Evolutionary conservation across 371 early-diverging fungal genomes (phyloP).

Genomic region (Rhizopus sp.): DNA sequence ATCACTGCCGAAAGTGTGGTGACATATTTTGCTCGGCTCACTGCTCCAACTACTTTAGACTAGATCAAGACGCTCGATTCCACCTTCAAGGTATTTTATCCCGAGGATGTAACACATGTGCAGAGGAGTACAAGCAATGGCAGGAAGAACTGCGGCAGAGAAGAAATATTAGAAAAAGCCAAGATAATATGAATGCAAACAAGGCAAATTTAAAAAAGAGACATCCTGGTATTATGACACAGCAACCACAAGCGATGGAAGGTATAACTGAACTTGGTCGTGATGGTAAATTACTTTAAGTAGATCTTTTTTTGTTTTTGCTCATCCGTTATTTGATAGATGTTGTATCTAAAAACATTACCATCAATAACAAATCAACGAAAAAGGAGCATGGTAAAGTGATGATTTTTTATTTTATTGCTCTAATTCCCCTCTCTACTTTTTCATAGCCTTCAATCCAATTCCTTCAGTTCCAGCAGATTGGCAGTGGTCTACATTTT

Average conservation of each 20-base stretch:
- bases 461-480: constrained; percentile 34
- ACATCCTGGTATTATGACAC: constrained; percentile 48
- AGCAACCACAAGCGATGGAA: constrained; percentile 53
- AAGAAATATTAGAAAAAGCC: constrained; percentile 1
- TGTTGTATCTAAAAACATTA: constrained; percentile 37
- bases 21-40: constrained; percentile 52
- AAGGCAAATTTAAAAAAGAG: constrained; percentile 17
- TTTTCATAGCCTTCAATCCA: constrained; percentile 22
- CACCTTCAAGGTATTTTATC: constrained; percentile 40
- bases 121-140: constrained; percentile 37
- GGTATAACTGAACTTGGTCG: constrained; percentile 51
- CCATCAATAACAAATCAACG: constrained; percentile 21
- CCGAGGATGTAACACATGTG: constrained; percentile 48
- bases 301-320: neutral
- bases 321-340: constrained; percentile 26
- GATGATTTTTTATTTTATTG: neutral
- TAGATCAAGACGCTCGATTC: constrained; percentile 45
- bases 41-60: constrained; percentile 50
- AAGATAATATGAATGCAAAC: constrained; percentile 12
- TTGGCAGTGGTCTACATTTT: constrained; percentile 42
- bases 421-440: neutral
- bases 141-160: constrained; percentile 24
- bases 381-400: constrained; percentile 23
- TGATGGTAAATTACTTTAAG: constrained; percentile 36
- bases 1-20: constrained; percentile 56